A percentile compares a stretch with the other conserved stretches of the same genome.
Evolutionary conservation across 1,284 basidiomycete genomes (phyloP).

Genomic region (Cutaneotrichosporon dermatis): DNA sequence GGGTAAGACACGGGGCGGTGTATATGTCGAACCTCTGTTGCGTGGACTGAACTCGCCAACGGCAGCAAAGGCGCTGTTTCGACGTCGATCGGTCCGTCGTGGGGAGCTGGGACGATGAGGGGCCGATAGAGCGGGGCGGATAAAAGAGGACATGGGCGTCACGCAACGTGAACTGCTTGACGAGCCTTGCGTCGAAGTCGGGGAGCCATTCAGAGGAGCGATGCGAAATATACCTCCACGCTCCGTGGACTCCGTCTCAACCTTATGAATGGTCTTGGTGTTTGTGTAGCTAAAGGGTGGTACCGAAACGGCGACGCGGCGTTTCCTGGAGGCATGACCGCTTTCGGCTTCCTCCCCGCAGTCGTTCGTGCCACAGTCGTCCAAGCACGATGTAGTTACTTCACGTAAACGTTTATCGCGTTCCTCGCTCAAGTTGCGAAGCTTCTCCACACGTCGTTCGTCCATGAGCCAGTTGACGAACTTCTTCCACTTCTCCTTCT

Average conservation of each 20-base stretch:
- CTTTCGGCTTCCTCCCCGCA: background rate
- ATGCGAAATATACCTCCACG: slow-evolving; percentile 24
- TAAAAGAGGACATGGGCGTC: slow-evolving; percentile 25
- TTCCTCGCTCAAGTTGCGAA: slow-evolving; percentile 36
- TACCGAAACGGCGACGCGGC: slow-evolving; percentile 10
- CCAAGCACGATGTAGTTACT: slow-evolving; percentile 18
- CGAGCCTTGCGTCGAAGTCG: slow-evolving; percentile 4
- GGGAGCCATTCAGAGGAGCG: background rate
- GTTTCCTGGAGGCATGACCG: slow-evolving; percentile 8
- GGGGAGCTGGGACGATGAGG: slow-evolving; percentile 36
- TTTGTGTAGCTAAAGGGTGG: slow-evolving; percentile 5
- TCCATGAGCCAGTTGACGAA: slow-evolving; percentile 47
- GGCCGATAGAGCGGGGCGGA: slow-evolving; percentile 36
- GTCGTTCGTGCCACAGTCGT: background rate
- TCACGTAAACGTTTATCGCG: slow-evolving; percentile 30
- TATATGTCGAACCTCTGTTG: slow-evolving; percentile 32
- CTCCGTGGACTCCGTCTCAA: slow-evolving; percentile 14
- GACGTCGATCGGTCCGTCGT: slow-evolving; percentile 31
- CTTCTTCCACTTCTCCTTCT: slow-evolving; percentile 42
- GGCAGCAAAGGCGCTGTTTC: slow-evolving; percentile 22
- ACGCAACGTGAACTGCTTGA: slow-evolving; percentile 2
- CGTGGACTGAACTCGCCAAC: slow-evolving; percentile 38
- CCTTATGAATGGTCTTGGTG: slow-evolving; percentile 12
- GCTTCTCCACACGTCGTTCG: slow-evolving; percentile 41
- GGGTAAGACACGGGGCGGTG: slow-evolving; percentile 38